Evolutionary conservation across 2,329 filamentous ascomycete genomes (phyloP).

Genomic region (Pseudogymnoascus sp.): DNA sequence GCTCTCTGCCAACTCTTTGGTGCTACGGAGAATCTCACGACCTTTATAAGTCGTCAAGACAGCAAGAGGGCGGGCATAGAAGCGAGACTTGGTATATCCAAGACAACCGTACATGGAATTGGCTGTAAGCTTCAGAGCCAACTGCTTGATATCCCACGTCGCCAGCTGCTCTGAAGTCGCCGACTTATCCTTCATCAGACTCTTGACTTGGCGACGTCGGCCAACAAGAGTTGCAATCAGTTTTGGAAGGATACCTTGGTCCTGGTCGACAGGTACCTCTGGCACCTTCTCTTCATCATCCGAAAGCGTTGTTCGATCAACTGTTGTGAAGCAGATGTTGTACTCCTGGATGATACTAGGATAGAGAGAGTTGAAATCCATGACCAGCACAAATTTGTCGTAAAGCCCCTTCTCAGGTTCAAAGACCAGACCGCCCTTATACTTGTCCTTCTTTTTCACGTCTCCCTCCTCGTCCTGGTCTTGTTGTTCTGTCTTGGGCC

Average conservation of each 20-base stretch:
- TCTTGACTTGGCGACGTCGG: constrained; percentile 86
- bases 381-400: constrained; percentile 96
- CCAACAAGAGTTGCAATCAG: constrained; percentile 89
- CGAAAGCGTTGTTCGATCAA: constrained; percentile 64
- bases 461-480: constrained; percentile 61
- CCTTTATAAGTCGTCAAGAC: constrained; percentile 96
- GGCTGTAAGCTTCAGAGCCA: constrained; percentile 92
- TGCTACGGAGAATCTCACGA: constrained; percentile 91
- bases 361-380: constrained; percentile 99
- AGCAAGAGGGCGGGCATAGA: constrained; percentile 90
- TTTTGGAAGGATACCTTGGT: constrained; percentile 76
- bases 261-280: constrained; percentile 70
- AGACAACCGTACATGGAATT: constrained; percentile 99
- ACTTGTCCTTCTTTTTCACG: constrained; percentile 97
- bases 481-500: constrained; percentile 65
- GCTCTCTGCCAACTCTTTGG: constrained; percentile 89
- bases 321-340: constrained; percentile 99
- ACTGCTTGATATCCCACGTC: constrained; percentile 96
- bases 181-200: constrained; percentile 88
- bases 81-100: constrained; percentile 92
- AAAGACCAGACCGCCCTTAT: constrained; percentile 96
- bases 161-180: constrained; percentile 80
- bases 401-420: constrained; percentile 96
- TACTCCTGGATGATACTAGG: constrained; percentile 99
- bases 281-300: constrained; percentile 84